Evolutionary conservation across 352 stramenopile species (phyloP).

Genomic region (Pythium sukuiense): DNA sequence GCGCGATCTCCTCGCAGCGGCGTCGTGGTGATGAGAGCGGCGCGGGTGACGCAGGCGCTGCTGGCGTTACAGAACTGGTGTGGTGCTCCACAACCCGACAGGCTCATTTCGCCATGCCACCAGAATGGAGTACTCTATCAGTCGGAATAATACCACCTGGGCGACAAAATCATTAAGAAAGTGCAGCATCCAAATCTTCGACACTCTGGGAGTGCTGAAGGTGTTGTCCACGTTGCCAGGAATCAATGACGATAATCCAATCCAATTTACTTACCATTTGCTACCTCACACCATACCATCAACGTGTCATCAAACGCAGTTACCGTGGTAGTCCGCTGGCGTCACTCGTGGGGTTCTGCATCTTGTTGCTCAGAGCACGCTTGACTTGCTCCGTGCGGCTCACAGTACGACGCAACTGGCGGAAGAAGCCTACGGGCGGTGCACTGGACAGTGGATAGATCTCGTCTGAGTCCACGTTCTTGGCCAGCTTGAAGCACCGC

Average conservation of each 20-base stretch:
- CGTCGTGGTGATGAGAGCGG: not conserved
- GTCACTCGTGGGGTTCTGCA: constrained; percentile 4
- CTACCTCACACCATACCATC: not conserved
- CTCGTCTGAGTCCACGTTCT: constrained; percentile 70
- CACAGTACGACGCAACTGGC: constrained; percentile 58
- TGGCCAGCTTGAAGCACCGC: constrained; percentile 71
- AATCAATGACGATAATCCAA: not conserved
- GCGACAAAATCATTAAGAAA: not conserved
- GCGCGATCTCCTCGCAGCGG: not conserved
- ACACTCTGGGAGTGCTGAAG: too few species aligned
- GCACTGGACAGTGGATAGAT: constrained; percentile 63
- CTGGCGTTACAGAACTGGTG: not conserved
- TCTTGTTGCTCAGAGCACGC: constrained; percentile 51
- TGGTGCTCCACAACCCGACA: not conserved
- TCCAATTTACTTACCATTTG: not conserved
- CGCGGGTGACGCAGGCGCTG: not conserved
- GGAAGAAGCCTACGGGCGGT: constrained; percentile 59
- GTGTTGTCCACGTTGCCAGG: not conserved
- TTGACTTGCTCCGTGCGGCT: constrained; percentile 80
- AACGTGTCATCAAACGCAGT: not conserved
- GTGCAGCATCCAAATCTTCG: not conserved
- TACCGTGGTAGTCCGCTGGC: constrained; percentile 15
- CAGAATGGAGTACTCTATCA: not conserved
- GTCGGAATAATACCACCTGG: not conserved
- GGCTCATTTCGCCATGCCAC: not conserved